Evolutionary conservation across 208 protist species (phyloP).

Genomic region (Leptomonas pyrrhocoris): DNA sequence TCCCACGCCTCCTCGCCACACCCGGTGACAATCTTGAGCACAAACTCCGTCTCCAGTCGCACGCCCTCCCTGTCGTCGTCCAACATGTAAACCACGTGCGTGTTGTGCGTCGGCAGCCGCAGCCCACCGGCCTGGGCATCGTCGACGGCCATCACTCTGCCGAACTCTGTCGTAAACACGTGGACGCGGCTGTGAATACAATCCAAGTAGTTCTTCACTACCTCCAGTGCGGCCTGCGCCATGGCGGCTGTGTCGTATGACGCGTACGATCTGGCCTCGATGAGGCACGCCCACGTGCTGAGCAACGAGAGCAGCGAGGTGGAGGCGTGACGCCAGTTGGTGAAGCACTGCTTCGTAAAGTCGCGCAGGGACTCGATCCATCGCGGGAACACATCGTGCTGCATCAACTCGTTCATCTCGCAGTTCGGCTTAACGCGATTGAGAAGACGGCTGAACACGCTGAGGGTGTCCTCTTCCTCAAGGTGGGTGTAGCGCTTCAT

Average conservation of each 20-base stretch:
- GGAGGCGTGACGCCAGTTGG: constrained; percentile 30
- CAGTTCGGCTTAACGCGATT: constrained; percentile 69
- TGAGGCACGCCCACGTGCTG: constrained; percentile 41
- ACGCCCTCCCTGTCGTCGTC: constrained; percentile 49
- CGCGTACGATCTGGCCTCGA: constrained; percentile 36
- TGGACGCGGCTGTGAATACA: constrained; percentile 32
- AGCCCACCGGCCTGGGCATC: neutral
- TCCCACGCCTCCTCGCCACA: constrained; percentile 41
- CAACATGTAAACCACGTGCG: constrained; percentile 33
- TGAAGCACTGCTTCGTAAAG: constrained; percentile 37
- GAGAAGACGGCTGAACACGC: constrained; percentile 44
- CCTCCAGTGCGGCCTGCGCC: constrained; percentile 6
- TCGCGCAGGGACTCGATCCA: constrained; percentile 33
- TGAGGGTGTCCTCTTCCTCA: constrained; percentile 40
- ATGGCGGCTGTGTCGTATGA: constrained; percentile 18
- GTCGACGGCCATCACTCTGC: constrained; percentile 12
- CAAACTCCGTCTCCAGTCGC: constrained; percentile 51
- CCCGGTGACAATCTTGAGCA: constrained; percentile 36
- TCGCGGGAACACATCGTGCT: constrained; percentile 32
- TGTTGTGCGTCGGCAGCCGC: constrained; percentile 7
- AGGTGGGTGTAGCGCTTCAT: constrained; percentile 53
- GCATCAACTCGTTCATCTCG: constrained; percentile 52
- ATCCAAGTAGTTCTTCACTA: constrained; percentile 29
- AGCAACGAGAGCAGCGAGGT: constrained; percentile 36
- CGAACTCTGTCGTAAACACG: constrained; percentile 21